Conservation (phyloP, 768 basidiomycete species). For the Chlorophyllum brunneum region DNA sequence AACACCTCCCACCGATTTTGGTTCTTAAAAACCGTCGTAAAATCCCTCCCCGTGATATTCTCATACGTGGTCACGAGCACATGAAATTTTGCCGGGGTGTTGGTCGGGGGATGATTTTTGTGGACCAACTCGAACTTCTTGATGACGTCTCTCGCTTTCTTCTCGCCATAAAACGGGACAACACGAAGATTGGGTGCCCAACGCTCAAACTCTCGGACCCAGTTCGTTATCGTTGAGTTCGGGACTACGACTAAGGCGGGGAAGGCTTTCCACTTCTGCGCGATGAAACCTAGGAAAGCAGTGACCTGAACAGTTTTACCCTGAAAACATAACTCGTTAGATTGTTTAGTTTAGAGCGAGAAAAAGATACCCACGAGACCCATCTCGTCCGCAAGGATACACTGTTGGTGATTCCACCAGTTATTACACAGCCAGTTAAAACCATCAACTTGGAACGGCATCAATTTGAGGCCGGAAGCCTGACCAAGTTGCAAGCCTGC, state of each 20-base stretch:
- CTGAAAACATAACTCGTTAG: conserved; percentile 31
- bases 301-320: conserved; percentile 93
- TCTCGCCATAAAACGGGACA: conserved; percentile 84
- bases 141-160: conserved; percentile 75
- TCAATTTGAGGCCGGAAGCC: conserved; percentile 56
- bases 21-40: conserved; percentile 68
- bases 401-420: conserved; percentile 83
- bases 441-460: conserved; percentile 88
- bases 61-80: conserved; percentile 95
- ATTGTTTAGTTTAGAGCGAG: background rate
- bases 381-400: conserved; percentile 98
- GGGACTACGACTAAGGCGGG: conserved; percentile 93
- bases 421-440: conserved; percentile 85
- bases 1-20: conserved; percentile 93
- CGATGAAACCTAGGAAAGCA: conserved; percentile 72
- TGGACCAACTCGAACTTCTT: conserved; percentile 81
- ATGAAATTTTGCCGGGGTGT: conserved; percentile 69
- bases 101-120: conserved; percentile 31
- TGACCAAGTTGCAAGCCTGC: conserved; percentile 69
- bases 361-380: conserved; percentile 56
- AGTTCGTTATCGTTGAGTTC: conserved; percentile 93
- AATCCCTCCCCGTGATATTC: conserved; percentile 71
- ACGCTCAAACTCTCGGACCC: conserved; percentile 91
- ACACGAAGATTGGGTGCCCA: conserved; percentile 76
- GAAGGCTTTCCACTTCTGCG: conserved; percentile 50